Evolutionary conservation across 306 rosid genomes (phyloP).

Genomic region (Cicer pinnatifidum): DNA sequence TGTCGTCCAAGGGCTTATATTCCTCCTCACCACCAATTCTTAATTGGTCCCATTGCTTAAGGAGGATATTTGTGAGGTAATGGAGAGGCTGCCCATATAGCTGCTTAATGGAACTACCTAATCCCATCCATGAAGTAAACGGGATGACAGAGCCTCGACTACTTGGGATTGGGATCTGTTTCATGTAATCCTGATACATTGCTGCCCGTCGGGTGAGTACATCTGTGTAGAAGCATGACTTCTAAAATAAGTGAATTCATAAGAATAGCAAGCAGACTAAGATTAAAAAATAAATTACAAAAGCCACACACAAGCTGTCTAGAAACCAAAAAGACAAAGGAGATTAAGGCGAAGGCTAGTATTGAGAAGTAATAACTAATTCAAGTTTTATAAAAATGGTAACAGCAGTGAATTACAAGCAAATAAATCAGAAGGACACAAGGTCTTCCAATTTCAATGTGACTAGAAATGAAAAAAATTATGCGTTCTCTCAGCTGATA

Average conservation of each 20-base stretch:
- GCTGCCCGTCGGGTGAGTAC: slow-evolving; percentile 69
- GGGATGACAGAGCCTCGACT: slow-evolving; percentile 82
- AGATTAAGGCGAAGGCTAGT: not conserved
- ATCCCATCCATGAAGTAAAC: slow-evolving; percentile 79
- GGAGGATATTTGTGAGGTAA: slow-evolving; percentile 84
- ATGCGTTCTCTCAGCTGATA: slow-evolving; percentile 16
- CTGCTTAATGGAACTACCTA: slow-evolving; percentile 82
- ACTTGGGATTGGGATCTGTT: slow-evolving; percentile 74
- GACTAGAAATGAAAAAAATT: slow-evolving; percentile 1
- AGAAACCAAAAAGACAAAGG: slow-evolving; percentile 5
- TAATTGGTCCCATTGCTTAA: slow-evolving; percentile 85
- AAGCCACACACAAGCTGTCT: slow-evolving; percentile 2
- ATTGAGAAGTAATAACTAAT: not conserved
- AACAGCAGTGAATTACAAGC: not conserved
- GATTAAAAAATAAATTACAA: not conserved
- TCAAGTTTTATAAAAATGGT: slow-evolving; percentile 19
- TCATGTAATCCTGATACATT: slow-evolving; percentile 95
- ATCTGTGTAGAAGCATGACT: slow-evolving; percentile 49
- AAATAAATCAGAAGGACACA: not conserved
- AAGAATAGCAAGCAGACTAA: slow-evolving; percentile 18
- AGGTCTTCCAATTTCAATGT: not conserved
- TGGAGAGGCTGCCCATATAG: slow-evolving; percentile 88
- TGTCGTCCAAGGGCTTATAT: slow-evolving; percentile 63
- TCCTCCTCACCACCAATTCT: slow-evolving; percentile 73
- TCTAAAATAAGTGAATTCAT: slow-evolving; percentile 11